Percentiles rank a stretch among this genome's conserved stretches.
Conservation (phyloP, 2,329 filamentous ascomycete genomes). For the Pseudogymnoascus sp. region DNA sequence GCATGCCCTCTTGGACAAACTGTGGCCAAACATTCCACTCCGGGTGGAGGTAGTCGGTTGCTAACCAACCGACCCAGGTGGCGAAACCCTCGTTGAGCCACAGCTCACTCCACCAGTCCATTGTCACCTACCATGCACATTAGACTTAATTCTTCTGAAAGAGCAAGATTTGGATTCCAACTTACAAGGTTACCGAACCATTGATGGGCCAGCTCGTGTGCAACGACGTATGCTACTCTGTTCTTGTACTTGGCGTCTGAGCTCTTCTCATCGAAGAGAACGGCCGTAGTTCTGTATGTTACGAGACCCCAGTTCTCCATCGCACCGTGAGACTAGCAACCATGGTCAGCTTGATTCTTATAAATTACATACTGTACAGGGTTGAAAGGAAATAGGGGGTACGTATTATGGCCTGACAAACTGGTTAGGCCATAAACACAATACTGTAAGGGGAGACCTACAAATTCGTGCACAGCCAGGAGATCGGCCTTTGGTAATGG, state of each 20-base stretch:
- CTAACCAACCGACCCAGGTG: slow-evolving; percentile 95
- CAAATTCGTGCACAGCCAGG: slow-evolving; percentile 89
- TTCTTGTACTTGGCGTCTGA: slow-evolving; percentile 90
- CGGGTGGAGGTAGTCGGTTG: slow-evolving; percentile 82
- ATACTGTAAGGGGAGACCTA: slow-evolving; percentile 28
- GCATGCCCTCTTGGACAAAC: slow-evolving; percentile 91
- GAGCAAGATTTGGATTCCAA: background rate
- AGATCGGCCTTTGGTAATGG: slow-evolving; percentile 88
- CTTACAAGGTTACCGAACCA: slow-evolving; percentile 87
- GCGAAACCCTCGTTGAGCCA: slow-evolving; percentile 97
- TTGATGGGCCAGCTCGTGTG: slow-evolving; percentile 94
- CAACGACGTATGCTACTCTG: slow-evolving; percentile 90
- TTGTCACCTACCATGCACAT: slow-evolving; percentile 43
- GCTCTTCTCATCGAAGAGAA: slow-evolving; percentile 89
- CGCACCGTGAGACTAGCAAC: slow-evolving; percentile 51
- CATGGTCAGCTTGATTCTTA: slow-evolving; percentile 31
- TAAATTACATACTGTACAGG: background rate
- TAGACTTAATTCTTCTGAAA: background rate
- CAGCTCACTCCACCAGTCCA: slow-evolving; percentile 94
- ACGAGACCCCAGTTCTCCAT: slow-evolving; percentile 98
- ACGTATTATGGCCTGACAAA: background rate
- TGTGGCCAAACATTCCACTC: slow-evolving; percentile 98
- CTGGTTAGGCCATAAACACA: background rate
- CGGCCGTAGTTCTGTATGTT: slow-evolving; percentile 89
- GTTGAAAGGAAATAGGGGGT: background rate